These are phyloP conservation scores for Purpureocillium takamizusanense DNA, from an alignment of 2,329 filamentous ascomycete species.

Conservation along the genomic window DNA sequence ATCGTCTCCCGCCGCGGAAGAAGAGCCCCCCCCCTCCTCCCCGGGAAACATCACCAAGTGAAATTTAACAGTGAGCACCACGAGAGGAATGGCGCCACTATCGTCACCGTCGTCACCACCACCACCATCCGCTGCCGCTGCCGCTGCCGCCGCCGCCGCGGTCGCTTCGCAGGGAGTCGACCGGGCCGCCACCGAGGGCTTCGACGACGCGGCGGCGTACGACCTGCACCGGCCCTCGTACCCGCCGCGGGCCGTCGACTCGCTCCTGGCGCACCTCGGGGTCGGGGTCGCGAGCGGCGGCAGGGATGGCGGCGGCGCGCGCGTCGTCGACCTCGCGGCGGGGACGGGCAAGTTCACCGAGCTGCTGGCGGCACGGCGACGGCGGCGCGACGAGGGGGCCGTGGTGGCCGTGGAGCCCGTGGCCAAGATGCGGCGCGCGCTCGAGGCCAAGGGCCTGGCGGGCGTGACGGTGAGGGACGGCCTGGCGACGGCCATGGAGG, in stretches of 20 bases:
- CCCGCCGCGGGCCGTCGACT: constrained; percentile 44
- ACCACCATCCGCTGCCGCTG: not conserved
- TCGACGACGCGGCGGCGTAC: constrained; percentile 55
- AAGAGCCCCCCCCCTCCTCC: no score
- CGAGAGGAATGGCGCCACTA: no score
- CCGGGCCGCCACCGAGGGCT: constrained; percentile 45
- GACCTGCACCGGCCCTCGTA: constrained; percentile 63
- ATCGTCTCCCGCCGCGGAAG: no score
- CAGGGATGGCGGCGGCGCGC: constrained; percentile 14
- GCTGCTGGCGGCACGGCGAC: constrained; percentile 48
- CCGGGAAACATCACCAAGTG: no score
- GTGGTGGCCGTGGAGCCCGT: constrained; percentile 58
- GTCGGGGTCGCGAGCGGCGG: constrained; percentile 36
- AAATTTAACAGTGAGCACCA: no score
- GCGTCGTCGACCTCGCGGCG: constrained; percentile 54
- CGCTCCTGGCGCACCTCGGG: constrained; percentile 46
- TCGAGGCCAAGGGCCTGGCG: constrained; percentile 47
- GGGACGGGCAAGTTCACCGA: constrained; percentile 67
- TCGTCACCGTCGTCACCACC: no score
- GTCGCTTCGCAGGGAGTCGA: constrained; percentile 28
- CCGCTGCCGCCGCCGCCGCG: constrained; percentile 7
- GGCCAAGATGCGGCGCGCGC: constrained; percentile 51
- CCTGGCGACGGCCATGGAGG: constrained; percentile 47
- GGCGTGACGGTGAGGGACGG: constrained; percentile 49
- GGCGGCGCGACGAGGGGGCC: constrained; percentile 47